These are phyloP conservation scores for Eurotiales sp. DNA, from an alignment of 2,329 filamentous ascomycete genomes.

Conservation along the genomic window DNA sequence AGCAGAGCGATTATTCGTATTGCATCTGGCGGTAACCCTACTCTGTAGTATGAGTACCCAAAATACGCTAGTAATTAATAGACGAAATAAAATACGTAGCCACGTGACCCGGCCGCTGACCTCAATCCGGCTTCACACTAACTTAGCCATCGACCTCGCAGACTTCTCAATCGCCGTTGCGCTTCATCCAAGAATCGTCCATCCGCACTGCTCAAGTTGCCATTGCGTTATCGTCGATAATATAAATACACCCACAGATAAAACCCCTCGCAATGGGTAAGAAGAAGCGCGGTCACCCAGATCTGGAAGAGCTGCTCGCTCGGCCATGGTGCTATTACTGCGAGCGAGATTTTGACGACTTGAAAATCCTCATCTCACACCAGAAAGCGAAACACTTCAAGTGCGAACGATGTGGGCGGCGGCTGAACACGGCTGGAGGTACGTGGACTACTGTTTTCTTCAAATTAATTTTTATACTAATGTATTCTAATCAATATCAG, in stretches of 20 bases:
- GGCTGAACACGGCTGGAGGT: conserved; percentile 94
- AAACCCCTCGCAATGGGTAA: conserved; percentile 47
- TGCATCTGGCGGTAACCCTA: no score
- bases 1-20: no score
- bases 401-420: conserved; percentile 82
- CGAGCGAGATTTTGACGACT: conserved; percentile 96
- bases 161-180: not conserved
- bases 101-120: not conserved
- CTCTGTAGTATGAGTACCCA: no score
- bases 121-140: not conserved
- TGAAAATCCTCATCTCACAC: conserved; percentile 94
- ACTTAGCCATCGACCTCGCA: not conserved
- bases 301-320: conserved; percentile 80
- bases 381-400: conserved; percentile 99
- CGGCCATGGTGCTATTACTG: conserved; percentile 99
- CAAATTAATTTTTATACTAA: conserved; percentile 3
- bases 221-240: not conserved
- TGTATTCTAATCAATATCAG: conserved; percentile 42
- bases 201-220: no score
- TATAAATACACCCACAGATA: not conserved
- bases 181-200: not conserved
- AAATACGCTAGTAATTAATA: not conserved
- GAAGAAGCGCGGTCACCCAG: conserved; percentile 81
- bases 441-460: conserved; percentile 28
- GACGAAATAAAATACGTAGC: not conserved